Evolutionary conservation across 768 basidiomycete species (phyloP).

Genomic region (Jaapia argillacea): DNA sequence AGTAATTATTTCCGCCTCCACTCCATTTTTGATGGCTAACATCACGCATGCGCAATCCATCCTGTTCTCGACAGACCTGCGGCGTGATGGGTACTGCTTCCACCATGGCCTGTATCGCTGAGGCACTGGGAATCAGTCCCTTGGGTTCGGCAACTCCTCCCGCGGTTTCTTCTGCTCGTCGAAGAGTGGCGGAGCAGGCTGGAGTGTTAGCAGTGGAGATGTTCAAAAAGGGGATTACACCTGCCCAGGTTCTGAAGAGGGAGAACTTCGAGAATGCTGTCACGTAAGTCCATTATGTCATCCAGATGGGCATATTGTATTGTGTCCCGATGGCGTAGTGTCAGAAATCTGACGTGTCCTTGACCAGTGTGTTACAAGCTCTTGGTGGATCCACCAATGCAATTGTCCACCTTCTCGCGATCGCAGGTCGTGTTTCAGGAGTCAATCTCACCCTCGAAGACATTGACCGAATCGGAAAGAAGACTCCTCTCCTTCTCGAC

Average conservation of each 20-base stretch:
- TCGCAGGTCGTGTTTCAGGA: background rate
- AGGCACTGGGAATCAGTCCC: slow-evolving; percentile 15
- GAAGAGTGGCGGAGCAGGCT: background rate
- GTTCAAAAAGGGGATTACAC: background rate
- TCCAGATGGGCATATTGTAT: too few species aligned
- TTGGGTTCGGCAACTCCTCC: slow-evolving; percentile 15
- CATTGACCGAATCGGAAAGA: background rate
- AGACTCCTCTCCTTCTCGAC: slow-evolving; percentile 10
- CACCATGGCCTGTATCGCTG: slow-evolving; percentile 17
- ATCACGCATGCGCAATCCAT: too few species aligned
- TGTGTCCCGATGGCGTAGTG: too few species aligned
- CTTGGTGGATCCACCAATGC: slow-evolving; percentile 12
- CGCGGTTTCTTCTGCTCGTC: slow-evolving; percentile 4
- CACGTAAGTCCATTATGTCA: too few species aligned
- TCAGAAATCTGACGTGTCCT: too few species aligned
- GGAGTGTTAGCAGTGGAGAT: background rate
- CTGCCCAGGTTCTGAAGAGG: slow-evolving; percentile 4
- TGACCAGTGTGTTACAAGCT: slow-evolving; percentile 10
- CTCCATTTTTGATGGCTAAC: too few species aligned
- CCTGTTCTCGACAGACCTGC: slow-evolving; percentile 10
- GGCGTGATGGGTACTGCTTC: slow-evolving; percentile 17
- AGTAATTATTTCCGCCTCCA: too few species aligned
- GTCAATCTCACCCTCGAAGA: background rate
- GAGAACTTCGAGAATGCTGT: slow-evolving; percentile 12
- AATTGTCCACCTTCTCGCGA: slow-evolving; percentile 11